Conservation (phyloP, 441 rosid species). For the Aquilaria agallochum region DNA sequence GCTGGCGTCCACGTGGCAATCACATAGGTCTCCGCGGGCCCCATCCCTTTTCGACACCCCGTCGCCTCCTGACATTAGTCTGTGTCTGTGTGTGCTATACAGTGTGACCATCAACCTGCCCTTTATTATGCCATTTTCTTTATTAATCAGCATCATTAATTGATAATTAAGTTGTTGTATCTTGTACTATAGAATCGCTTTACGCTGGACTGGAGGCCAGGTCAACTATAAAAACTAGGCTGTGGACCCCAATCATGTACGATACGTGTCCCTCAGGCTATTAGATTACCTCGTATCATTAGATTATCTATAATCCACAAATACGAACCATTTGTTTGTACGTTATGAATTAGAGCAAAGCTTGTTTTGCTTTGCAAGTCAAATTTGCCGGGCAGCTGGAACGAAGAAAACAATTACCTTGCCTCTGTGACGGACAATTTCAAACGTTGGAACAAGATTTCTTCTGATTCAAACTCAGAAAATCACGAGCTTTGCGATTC, state of each 20-base stretch:
- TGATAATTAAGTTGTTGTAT: slow-evolving; percentile 9
- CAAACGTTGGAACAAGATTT: slow-evolving; percentile 11
- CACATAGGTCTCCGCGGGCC: slow-evolving; percentile 9
- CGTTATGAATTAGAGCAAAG: too few relatives aligned
- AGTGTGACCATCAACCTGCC: slow-evolving; percentile 19
- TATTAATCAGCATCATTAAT: slow-evolving; percentile 12
- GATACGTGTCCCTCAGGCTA: slow-evolving; percentile 19
- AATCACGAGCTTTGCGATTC: slow-evolving; percentile 4
- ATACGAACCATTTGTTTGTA: too few relatives aligned
- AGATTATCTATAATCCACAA: too few relatives aligned
- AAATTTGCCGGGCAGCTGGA: slow-evolving; percentile 33
- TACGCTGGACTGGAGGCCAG: not conserved
- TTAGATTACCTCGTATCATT: slow-evolving; percentile 8
- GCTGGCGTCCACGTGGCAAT: slow-evolving; percentile 29
- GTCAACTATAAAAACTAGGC: slow-evolving; percentile 23
- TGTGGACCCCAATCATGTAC: slow-evolving; percentile 30
- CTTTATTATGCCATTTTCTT: slow-evolving; percentile 14
- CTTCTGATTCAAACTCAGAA: slow-evolving; percentile 10
- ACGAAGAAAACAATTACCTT: not conserved
- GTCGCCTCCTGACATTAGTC: slow-evolving; percentile 16
- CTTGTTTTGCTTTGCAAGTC: slow-evolving; percentile 19
- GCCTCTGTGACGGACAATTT: slow-evolving; percentile 19
- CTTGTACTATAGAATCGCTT: not conserved
- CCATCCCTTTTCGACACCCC: slow-evolving; percentile 12
- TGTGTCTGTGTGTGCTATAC: not conserved